Evolutionary conservation across 495 filamentous ascomycete genomes (phyloP), one percentile per base, ranked within the genome.

Genomic region (Aspergillus ellipticus): DNA sequence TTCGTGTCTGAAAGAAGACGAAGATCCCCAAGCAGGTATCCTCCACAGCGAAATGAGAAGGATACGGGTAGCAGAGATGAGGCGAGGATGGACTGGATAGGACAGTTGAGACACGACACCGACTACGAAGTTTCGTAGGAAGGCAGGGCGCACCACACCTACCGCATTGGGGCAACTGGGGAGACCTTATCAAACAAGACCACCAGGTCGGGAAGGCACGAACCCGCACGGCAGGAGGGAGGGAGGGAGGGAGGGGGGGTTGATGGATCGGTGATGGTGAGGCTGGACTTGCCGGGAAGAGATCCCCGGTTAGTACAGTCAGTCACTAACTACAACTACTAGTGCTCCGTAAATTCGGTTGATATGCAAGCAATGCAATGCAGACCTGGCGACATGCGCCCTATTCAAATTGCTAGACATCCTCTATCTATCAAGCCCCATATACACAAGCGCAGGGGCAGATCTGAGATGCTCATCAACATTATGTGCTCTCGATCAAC

Each of bases 401-500:
- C 31, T 10, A 33, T 39, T 39, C 35, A 39, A n/a, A 39, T 39
- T 39, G 13, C 13, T 15, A 39, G 35, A n/a, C 35, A n/a, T 28
- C 24, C 24, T 3, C 24, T 28, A 28, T 39, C 35, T 39, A 39
- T 39, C 35, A 39, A 39, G 35, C n/a, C 35, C 13, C 35, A 39
- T 39, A n/a, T n/a, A 39, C 35, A 39, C n/a, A 13, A 39, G 21
- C 54, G 19, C n/a, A 22, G 29, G 21, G 57, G 26, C 42, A 6
- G 33, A 6, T 31, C 21, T 22, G 22, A 41, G 42, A 55, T 29
- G 42, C 41, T 51, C 17, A 37, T 16, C n/a, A n/a, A 39, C 15
- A 42, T 16, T 41, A 53, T 48, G 57, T 48, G 42, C 49, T 60
- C 49, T 43, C 49, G 43, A 46, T 37, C 46, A 19, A 35, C 39